A percentile compares a stretch with the other conserved stretches of the same genome.
These are phyloP conservation scores for Sambucus nigra DNA, from an alignment of 129 eudicot genomes.

Conservation along the genomic window DNA sequence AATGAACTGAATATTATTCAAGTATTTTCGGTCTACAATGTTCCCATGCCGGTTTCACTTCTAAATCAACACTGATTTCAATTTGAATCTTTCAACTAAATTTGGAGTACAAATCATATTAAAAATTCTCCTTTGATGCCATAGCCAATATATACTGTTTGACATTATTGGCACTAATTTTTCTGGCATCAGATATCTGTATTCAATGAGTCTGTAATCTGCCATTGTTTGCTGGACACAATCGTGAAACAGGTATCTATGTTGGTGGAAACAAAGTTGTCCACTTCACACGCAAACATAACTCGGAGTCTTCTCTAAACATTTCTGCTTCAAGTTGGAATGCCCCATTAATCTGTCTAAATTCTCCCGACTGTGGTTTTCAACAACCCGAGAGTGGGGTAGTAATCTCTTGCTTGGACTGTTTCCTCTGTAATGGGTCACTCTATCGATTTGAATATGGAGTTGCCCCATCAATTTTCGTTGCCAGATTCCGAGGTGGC, in stretches of 20 bases:
- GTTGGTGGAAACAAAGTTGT: constrained; percentile 52
- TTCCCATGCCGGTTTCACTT: too few species aligned
- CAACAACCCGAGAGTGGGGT: constrained; percentile 31
- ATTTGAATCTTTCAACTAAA: too few species aligned
- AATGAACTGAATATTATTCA: too few species aligned
- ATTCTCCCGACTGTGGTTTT: constrained; percentile 36
- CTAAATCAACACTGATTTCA: too few species aligned
- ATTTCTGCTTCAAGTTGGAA: constrained; percentile 8
- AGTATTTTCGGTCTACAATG: too few species aligned
- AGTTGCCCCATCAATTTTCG: constrained; percentile 17
- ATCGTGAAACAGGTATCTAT: constrained; percentile 31
- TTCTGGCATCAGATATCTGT: too few species aligned
- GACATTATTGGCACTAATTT: too few species aligned
- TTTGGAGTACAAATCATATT: too few species aligned
- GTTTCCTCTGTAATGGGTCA: constrained; percentile 32
- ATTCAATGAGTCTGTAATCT: too few species aligned
- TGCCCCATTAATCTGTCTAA: constrained; percentile 18
- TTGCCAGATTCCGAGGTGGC: constrained; percentile 43
- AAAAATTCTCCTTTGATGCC: too few species aligned
- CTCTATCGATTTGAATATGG: constrained; percentile 36
- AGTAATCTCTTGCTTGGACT: constrained; percentile 39
- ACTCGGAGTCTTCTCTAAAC: neutral
- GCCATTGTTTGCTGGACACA: too few species aligned
- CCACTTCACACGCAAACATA: constrained; percentile 31
- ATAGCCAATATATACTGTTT: too few species aligned